Evolutionary conservation across 116 monocot genomes (phyloP).

Genomic region (Iris pallida): DNA sequence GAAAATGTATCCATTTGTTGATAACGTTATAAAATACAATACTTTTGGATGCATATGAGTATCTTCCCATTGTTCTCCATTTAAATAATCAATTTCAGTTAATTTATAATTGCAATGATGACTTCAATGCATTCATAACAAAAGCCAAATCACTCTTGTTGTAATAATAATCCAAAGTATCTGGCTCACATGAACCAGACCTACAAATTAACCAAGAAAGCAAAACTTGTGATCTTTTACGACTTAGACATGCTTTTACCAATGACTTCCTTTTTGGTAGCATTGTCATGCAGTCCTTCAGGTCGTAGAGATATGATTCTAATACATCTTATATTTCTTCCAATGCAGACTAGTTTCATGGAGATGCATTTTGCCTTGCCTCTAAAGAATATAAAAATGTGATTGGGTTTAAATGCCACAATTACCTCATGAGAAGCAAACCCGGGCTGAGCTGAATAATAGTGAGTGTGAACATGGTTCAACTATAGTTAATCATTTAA

Average conservation of each 20-base stretch:
- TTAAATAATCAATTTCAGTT: slow-evolving; percentile 33
- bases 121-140: no score
- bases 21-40: no score
- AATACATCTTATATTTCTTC: neutral
- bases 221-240: no score
- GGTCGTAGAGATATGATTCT: no score
- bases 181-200: slow-evolving; percentile 43
- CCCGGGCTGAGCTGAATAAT: no score
- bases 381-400: slow-evolving; percentile 2
- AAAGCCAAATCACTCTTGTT: slow-evolving; percentile 47
- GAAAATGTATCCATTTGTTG: no score
- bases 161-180: slow-evolving; percentile 58
- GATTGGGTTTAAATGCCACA: slow-evolving; percentile 16
- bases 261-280: no score
- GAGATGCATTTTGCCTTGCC: slow-evolving; percentile 4
- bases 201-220: slow-evolving; percentile 50
- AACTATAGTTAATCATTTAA: no score
- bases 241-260: no score
- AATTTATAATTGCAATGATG: slow-evolving; percentile 40
- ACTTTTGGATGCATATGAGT: no score
- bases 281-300: no score
- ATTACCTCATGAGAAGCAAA: slow-evolving; percentile 9
- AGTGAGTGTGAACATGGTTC: no score
- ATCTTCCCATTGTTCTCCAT: slow-evolving; percentile 5
- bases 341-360: slow-evolving; percentile 18